Percentiles rank a stretch among this genome's conserved stretches.
These are phyloP conservation scores for Tubosaeta brunneosetosa DNA, from an alignment of 768 basidiomycete species.

Conservation along the genomic window DNA sequence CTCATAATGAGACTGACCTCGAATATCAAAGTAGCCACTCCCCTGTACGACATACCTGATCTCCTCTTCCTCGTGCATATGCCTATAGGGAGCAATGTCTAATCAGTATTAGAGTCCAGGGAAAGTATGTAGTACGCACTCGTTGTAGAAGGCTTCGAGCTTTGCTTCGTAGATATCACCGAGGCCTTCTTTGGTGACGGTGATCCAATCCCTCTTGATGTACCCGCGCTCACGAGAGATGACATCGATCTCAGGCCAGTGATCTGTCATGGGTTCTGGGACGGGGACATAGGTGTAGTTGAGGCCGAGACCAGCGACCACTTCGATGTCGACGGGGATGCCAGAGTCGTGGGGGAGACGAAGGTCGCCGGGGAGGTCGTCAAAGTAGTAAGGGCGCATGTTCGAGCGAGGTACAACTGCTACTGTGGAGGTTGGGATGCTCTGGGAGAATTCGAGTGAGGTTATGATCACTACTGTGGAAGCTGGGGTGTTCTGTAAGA, in stretches of 20 bases:
- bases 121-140: conserved; percentile 41
- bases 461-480: background rate
- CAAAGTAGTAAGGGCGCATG: conserved; percentile 72
- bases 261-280: conserved; percentile 31
- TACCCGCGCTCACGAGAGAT: conserved; percentile 67
- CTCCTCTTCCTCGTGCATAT: conserved; percentile 93
- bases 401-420: background rate
- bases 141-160: conserved; percentile 76
- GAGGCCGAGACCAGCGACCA: conserved; percentile 55
- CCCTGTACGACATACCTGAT: conserved; percentile 82
- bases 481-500: background rate
- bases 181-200: conserved; percentile 68
- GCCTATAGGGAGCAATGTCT: conserved; percentile 38
- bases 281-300: conserved; percentile 64
- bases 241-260: conserved; percentile 50
- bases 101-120: background rate
- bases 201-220: conserved; percentile 77
- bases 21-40: conserved; percentile 84
- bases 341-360: conserved; percentile 71
- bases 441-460: background rate
- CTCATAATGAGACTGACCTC: conserved; percentile 45
- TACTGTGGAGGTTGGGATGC: background rate
- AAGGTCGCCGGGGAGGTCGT: conserved; percentile 71
- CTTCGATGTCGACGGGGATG: conserved; percentile 46
- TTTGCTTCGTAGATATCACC: conserved; percentile 79